Evolutionary conservation across 2,329 filamentous ascomycete species (phyloP).

Genomic region (Pyrenophora teres): DNA sequence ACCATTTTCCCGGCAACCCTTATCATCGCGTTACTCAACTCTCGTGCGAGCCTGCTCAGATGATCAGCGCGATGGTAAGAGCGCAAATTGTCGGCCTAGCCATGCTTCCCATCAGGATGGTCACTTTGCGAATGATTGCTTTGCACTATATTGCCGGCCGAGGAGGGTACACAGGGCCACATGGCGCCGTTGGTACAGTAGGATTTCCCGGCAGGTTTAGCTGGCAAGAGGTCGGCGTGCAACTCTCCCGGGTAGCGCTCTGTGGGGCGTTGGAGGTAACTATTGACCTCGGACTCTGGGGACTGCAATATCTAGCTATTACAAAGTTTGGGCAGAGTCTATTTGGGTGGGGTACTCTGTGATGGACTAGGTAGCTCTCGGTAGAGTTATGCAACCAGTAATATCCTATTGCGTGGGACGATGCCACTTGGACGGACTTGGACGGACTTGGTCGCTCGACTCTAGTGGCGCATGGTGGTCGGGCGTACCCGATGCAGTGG

Average conservation of each 20-base stretch:
- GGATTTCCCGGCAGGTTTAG: slow-evolving; percentile 14
- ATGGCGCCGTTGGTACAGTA: slow-evolving; percentile 16
- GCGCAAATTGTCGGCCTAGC: slow-evolving; percentile 38
- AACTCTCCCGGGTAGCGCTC: slow-evolving; percentile 40
- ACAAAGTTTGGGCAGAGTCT: slow-evolving; percentile 33
- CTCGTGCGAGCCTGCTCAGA: slow-evolving; percentile 40
- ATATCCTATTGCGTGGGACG: slow-evolving; percentile 3
- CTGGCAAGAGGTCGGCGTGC: slow-evolving; percentile 26
- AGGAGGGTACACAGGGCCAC: slow-evolving; percentile 9
- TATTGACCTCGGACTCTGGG: slow-evolving; percentile 44
- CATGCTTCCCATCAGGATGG: slow-evolving; percentile 38
- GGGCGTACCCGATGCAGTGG: slow-evolving; percentile 15
- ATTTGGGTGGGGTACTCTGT: slow-evolving; percentile 46
- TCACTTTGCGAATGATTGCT: slow-evolving; percentile 39
- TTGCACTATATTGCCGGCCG: slow-evolving; percentile 33
- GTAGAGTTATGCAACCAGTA: slow-evolving; percentile 4
- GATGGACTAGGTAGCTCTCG: slow-evolving; percentile 10
- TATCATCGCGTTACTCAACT: slow-evolving; percentile 45
- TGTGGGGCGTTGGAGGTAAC: slow-evolving; percentile 39
- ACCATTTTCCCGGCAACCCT: slow-evolving; percentile 4
- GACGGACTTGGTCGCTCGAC: slow-evolving; percentile 2
- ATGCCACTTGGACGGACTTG: not conserved
- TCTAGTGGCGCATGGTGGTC: not conserved
- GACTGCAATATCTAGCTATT: slow-evolving; percentile 38
- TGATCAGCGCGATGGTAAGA: slow-evolving; percentile 40